These are phyloP conservation scores for Talaromyces sp. DNA, from an alignment of 2,329 filamentous ascomycete genomes.

Conservation along the genomic window DNA sequence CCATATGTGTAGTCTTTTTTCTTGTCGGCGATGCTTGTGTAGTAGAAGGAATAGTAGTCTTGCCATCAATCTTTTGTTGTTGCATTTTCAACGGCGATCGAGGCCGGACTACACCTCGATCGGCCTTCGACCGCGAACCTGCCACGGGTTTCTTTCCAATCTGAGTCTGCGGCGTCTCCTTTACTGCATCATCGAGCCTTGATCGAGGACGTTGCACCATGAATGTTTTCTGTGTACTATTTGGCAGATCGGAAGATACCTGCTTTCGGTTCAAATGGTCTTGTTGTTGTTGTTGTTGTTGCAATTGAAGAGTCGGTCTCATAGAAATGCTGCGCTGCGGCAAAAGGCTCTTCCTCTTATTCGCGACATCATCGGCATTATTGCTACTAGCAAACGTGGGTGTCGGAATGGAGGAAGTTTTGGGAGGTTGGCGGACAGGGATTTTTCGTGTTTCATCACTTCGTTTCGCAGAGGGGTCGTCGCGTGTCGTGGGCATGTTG, in stretches of 20 bases:
- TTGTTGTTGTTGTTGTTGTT: conserved; percentile 10
- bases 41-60: background rate
- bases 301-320: conserved; percentile 15
- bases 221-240: background rate
- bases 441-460: conserved; percentile 11
- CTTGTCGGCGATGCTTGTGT: conserved; percentile 9
- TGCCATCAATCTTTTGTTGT: background rate
- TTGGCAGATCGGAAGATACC: background rate
- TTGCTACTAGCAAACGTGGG: background rate
- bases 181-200: background rate
- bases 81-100: conserved; percentile 5
- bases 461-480: conserved; percentile 4
- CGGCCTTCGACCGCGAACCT: background rate
- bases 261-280: background rate
- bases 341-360: conserved; percentile 26
- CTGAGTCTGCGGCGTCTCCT: background rate
- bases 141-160: background rate
- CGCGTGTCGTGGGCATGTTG: conserved; percentile 12
- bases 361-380: conserved; percentile 13
- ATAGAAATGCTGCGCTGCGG: conserved; percentile 22
- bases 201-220: background rate
- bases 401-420: conserved; percentile 11
- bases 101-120: background rate
- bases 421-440: conserved; percentile 12
- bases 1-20: conserved; percentile 22